phyloP scores from a whole-genome alignment of 352 stramenopile species.

The Elongisporangium prolatum region DNA sequence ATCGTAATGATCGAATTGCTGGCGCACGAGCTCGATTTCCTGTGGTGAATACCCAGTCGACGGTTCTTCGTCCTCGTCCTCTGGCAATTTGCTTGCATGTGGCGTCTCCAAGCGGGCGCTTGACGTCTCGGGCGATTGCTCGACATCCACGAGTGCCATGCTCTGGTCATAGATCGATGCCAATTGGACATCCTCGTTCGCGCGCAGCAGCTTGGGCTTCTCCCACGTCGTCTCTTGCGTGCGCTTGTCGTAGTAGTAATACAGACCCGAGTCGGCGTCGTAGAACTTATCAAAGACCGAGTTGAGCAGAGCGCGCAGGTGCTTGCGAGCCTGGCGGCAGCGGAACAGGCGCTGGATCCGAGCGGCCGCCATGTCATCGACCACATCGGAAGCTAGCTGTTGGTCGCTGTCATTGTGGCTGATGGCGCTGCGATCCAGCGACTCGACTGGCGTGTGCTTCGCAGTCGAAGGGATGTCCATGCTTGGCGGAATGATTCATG shows the following conservation, averaged over 20 bases:
- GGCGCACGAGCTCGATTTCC: conserved; percentile 33
- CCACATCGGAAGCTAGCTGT: conserved; percentile 5
- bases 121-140: conserved; percentile 14
- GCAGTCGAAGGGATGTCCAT: conserved; percentile 5
- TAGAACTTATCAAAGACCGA: conserved; percentile 71
- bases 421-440: conserved; percentile 5
- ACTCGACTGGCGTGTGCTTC: conserved; percentile 19
- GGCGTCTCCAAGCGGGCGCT: conserved; percentile 9
- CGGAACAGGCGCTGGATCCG: conserved; percentile 66
- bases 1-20: conserved; percentile 64
- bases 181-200: conserved; percentile 41
- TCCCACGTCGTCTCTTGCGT: conserved; percentile 73
- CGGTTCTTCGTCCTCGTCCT: conserved; percentile 8
- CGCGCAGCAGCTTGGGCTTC: conserved; percentile 50
- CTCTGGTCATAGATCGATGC: conserved; percentile 20
- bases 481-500: not conserved
- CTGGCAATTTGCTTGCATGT: not conserved
- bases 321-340: conserved; percentile 35
- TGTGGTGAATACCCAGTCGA: conserved; percentile 33
- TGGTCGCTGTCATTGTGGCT: not conserved
- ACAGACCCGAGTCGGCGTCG: conserved; percentile 51
- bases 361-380: conserved; percentile 14
- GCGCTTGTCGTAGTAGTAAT: conserved; percentile 72
- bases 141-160: conserved; percentile 10
- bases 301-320: conserved; percentile 37